Conservation (phyloP, 495 filamentous ascomycete species). For the Aspergillus funiculosus region DNA sequence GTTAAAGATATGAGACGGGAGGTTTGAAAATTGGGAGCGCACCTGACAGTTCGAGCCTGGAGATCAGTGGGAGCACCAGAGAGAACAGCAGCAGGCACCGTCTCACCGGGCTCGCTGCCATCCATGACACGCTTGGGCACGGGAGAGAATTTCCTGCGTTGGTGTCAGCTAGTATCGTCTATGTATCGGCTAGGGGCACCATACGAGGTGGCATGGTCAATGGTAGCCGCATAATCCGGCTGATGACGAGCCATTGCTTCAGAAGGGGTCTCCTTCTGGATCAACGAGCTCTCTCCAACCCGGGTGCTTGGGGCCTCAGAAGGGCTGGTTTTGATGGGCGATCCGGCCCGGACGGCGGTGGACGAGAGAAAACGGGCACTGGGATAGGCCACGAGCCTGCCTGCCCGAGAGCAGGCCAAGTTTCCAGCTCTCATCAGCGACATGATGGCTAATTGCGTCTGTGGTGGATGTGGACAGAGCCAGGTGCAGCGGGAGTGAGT, state of each 20-base stretch:
- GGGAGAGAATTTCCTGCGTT: constrained; percentile 72
- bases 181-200: constrained; percentile 17
- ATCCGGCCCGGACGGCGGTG: constrained; percentile 17
- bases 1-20: constrained; percentile 12
- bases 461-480: constrained; percentile 21
- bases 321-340: constrained; percentile 36
- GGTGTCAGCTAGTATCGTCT: constrained; percentile 22
- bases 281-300: constrained; percentile 40
- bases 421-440: constrained; percentile 42
- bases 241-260: constrained; percentile 56
- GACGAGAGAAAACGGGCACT: constrained; percentile 37
- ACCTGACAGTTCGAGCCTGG: constrained; percentile 91
- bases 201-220: constrained; percentile 80
- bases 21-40: constrained; percentile 19
- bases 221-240: constrained; percentile 71
- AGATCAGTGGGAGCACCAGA: constrained; percentile 92
- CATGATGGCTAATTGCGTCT: constrained; percentile 30
- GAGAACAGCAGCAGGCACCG: constrained; percentile 73
- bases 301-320: constrained; percentile 37
- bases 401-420: constrained; percentile 33
- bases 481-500: constrained; percentile 17
- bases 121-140: constrained; percentile 83
- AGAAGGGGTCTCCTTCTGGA: constrained; percentile 46
- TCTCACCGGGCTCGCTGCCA: constrained; percentile 74
- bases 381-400: constrained; percentile 27